Evolutionary conservation across 208 protist species (phyloP).

Genomic region (Acanthamoeba healyi): DNA sequence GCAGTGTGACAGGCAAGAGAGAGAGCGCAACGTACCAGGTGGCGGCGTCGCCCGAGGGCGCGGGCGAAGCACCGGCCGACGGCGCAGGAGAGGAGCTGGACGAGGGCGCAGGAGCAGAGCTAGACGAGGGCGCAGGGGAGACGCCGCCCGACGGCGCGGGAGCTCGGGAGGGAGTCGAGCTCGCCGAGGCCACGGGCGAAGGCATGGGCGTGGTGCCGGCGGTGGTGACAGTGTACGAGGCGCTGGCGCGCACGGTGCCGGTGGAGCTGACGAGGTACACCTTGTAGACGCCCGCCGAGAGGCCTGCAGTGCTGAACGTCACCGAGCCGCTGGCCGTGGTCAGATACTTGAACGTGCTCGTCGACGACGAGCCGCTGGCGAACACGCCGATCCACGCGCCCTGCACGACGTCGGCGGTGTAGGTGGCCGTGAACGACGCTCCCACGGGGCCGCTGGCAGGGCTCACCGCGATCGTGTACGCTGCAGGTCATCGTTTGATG

Average conservation of each 20-base stretch:
- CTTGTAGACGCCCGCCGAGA: neutral
- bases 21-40: too few relatives aligned
- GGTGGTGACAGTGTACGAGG: neutral
- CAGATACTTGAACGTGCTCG: neutral
- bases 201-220: neutral
- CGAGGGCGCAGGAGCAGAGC: neutral
- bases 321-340: neutral
- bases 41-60: neutral
- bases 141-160: too few relatives aligned
- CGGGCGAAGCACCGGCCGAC: neutral
- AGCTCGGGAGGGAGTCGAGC: too few relatives aligned
- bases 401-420: neutral
- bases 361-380: neutral
- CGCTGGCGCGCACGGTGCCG: neutral
- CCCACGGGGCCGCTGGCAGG: neutral
- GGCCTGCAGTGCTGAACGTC: neutral
- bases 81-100: too few relatives aligned
- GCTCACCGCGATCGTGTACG: neutral
- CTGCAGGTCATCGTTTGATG: too few relatives aligned
- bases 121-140: neutral
- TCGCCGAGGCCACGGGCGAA: too few relatives aligned
- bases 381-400: neutral
- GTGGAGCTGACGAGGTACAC: neutral
- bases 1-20: too few relatives aligned
- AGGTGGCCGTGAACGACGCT: neutral